Evolutionary conservation across 192 early-diverging fungal genomes (phyloP).

Genomic region (Lobosporangium transversale): DNA sequence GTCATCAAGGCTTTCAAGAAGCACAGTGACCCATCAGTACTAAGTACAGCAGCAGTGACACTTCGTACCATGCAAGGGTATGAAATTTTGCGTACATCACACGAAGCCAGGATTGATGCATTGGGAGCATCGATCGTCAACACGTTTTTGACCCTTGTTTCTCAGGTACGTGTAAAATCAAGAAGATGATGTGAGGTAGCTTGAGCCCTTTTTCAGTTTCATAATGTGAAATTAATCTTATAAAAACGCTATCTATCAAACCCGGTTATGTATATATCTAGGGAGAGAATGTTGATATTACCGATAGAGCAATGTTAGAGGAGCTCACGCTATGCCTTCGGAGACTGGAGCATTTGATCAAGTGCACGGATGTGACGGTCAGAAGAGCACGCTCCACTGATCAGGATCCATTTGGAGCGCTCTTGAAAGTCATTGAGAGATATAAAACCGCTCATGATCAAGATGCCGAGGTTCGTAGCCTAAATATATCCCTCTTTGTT

Average conservation of each 20-base stretch:
- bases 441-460: constrained; percentile 14
- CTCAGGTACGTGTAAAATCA: constrained; percentile 23
- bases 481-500: no score
- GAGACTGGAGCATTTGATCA: constrained; percentile 41
- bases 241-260: no score
- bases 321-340: constrained; percentile 21
- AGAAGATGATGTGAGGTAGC: background rate
- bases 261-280: constrained; percentile 4
- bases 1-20: constrained; percentile 57
- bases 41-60: constrained; percentile 52
- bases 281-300: constrained; percentile 12
- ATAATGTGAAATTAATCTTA: no score
- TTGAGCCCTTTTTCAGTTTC: background rate
- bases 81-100: constrained; percentile 42
- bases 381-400: constrained; percentile 4
- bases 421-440: constrained; percentile 22
- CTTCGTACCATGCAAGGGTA: constrained; percentile 52
- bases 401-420: constrained; percentile 26
- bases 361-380: constrained; percentile 37
- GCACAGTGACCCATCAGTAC: constrained; percentile 49
- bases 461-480: constrained; percentile 23
- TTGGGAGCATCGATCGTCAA: constrained; percentile 28
- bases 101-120: constrained; percentile 52
- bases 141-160: constrained; percentile 13
- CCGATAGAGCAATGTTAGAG: constrained; percentile 3